Conservation (phyloP, 768 basidiomycete species). For the Phallus indusiatus region DNA sequence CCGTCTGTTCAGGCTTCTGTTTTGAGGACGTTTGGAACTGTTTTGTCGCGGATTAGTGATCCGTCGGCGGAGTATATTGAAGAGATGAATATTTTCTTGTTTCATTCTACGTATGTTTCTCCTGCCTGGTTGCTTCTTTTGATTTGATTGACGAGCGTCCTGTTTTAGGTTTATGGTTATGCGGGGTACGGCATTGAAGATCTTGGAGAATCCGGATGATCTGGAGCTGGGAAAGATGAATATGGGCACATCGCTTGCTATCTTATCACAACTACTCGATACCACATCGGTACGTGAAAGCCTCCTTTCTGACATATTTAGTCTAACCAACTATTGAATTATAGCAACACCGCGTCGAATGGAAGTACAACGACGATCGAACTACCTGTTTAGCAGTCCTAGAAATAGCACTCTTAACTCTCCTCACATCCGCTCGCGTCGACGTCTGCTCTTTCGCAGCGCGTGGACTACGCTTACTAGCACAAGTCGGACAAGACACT, state of each 20-base stretch:
- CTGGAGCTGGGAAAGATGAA: slow-evolving; percentile 10
- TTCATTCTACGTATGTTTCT: slow-evolving; percentile 2
- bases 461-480: slow-evolving; percentile 56
- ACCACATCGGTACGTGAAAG: neutral
- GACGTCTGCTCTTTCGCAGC: slow-evolving; percentile 61
- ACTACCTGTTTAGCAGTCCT: slow-evolving; percentile 55
- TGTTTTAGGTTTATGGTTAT: neutral
- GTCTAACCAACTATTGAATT: neutral
- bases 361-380: slow-evolving; percentile 25
- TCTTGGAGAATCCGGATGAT: slow-evolving; percentile 59
- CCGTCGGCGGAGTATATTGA: slow-evolving; percentile 8
- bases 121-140: neutral
- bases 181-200: slow-evolving; percentile 27
- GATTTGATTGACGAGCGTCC: neutral
- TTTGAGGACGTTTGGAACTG: slow-evolving; percentile 1
- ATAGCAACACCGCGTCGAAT: neutral
- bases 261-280: slow-evolving; percentile 2
- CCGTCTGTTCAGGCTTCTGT: neutral
- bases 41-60: neutral
- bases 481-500: slow-evolving; percentile 56
- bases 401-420: slow-evolving; percentile 66
- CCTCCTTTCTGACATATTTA: neutral
- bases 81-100: slow-evolving; percentile 1
- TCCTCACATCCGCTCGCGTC: slow-evolving; percentile 60
- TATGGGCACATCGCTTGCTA: neutral